Base-by-base conservation (phyloP, 1,139 yeast species). In the Suhomyces choctaworum region DNA sequence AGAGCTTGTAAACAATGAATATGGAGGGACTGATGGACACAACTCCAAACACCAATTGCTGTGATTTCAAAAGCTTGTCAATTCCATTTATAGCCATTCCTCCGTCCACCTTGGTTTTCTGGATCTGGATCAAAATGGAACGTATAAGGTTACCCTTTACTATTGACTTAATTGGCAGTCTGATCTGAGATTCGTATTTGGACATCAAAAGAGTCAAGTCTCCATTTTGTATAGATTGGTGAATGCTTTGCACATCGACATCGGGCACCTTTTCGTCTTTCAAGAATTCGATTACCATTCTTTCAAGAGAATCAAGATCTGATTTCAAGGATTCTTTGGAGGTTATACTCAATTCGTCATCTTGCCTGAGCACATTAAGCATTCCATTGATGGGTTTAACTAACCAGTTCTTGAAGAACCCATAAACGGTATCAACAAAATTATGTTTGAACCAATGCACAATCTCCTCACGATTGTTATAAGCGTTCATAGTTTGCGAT, bases 41-140 rank as follows among this genome's bases (percentile, higher is more conserved):
- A 25, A 87, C 68, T 2, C 96, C 97, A 64, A 92, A 88, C 16
- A 92, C 94, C 34, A 92, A 73, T 56, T 92, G 96, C 62, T 92
- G 98, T 29, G 94, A 83, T 58, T 88, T 84, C 36, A 92, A 71
- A 46, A 92, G 66, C 56, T 86, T 83, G 60, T 92, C 97, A 44
- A 92, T 90, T 7, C 97, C 97, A 48, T 75, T 80, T 43, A 92
- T 76, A 0, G 96, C 97, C 7, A 89, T 69, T 22, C 87, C 92
- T 3, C 96, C 96, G 56, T 92, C 98, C 10, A 92, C 97, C 62
- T 92, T 92, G 10, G 96, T 84, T 61, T 92, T 92, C 57, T 92
- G 98, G 7, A 92, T 69, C 59, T 92, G 97, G 41, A 92, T 90
- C 50, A 92, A 62, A 30, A 92, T 61, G 9, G 92, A 80, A 33